Evolutionary conservation across 2,329 filamentous ascomycete genomes (phyloP).

Genomic region (Xylaria polymorpha): DNA sequence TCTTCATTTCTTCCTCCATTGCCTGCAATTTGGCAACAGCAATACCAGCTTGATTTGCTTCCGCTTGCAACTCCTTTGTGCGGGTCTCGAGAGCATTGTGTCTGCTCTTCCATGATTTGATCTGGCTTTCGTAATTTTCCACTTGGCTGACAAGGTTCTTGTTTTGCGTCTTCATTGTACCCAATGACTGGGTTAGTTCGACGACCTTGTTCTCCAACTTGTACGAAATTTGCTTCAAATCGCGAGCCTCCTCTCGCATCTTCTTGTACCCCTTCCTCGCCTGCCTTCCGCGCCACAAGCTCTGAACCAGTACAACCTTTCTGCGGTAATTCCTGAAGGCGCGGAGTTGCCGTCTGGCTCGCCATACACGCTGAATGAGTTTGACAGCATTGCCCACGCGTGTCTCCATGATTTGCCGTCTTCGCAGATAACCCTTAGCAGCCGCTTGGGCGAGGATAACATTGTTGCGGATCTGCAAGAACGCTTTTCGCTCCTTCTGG

Average conservation of each 20-base stretch:
- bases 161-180: constrained; percentile 94
- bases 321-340: constrained; percentile 89
- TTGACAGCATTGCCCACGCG: constrained; percentile 91
- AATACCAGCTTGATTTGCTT: constrained; percentile 98
- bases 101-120: constrained; percentile 94
- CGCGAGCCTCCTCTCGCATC: constrained; percentile 92
- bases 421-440: constrained; percentile 90
- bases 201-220: constrained; percentile 99
- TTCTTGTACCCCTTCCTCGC: constrained; percentile 90
- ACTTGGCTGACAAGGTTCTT: constrained; percentile 88
- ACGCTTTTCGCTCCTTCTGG: constrained; percentile 86
- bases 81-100: constrained; percentile 90
- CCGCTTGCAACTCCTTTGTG: constrained; percentile 92
- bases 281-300: constrained; percentile 85
- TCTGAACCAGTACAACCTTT: constrained; percentile 91
- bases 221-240: constrained; percentile 99
- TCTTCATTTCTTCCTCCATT: constrained; percentile 96
- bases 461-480: constrained; percentile 81
- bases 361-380: constrained; percentile 91
- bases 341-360: constrained; percentile 80
- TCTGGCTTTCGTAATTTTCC: constrained; percentile 94
- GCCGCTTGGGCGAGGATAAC: constrained; percentile 89
- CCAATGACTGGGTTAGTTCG: constrained; percentile 92
- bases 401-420: constrained; percentile 93
- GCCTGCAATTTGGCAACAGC: constrained; percentile 88